Evolutionary conservation across 2,329 filamentous ascomycete genomes (phyloP).

Genomic region (Mycosphaerelloides madeirae): DNA sequence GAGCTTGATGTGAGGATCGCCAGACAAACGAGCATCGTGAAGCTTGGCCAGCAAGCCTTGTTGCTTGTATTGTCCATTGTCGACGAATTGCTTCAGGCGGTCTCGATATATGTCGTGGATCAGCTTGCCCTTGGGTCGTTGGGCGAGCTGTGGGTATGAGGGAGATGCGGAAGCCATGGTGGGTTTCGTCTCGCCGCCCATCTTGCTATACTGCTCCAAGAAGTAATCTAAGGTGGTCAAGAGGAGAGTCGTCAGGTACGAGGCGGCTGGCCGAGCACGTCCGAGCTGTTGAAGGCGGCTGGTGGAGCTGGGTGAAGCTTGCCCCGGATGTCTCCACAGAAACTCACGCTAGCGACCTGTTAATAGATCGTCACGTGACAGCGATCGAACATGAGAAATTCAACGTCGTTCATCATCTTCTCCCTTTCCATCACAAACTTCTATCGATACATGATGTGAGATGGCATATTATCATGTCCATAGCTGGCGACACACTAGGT

Average conservation of each 20-base stretch:
- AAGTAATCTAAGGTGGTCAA: neutral
- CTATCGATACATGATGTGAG: too few relatives aligned
- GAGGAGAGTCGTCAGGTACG: neutral
- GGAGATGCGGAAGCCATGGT: conserved; percentile 27
- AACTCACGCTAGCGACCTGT: too few relatives aligned
- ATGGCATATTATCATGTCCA: too few relatives aligned
- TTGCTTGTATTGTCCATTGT: conserved; percentile 57
- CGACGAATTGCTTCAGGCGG: conserved; percentile 76
- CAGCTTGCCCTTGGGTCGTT: conserved; percentile 63
- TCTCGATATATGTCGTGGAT: conserved; percentile 82
- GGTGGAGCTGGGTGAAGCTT: neutral
- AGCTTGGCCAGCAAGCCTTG: conserved; percentile 58
- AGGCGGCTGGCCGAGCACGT: neutral
- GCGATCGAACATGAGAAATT: too few relatives aligned
- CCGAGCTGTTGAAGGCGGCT: neutral
- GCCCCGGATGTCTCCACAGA: neutral
- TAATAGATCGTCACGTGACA: too few relatives aligned
- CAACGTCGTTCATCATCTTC: too few relatives aligned
- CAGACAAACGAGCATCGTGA: conserved; percentile 62
- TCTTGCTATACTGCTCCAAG: conserved; percentile 15
- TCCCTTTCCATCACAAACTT: too few relatives aligned
- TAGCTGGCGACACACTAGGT: too few relatives aligned
- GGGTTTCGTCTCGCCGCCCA: conserved; percentile 36
- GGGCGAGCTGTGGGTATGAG: conserved; percentile 47
- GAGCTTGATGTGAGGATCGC: conserved; percentile 73